phyloP scores from a whole-genome alignment of 1,139 yeast genomes.

The Candida tropicalis region DNA sequence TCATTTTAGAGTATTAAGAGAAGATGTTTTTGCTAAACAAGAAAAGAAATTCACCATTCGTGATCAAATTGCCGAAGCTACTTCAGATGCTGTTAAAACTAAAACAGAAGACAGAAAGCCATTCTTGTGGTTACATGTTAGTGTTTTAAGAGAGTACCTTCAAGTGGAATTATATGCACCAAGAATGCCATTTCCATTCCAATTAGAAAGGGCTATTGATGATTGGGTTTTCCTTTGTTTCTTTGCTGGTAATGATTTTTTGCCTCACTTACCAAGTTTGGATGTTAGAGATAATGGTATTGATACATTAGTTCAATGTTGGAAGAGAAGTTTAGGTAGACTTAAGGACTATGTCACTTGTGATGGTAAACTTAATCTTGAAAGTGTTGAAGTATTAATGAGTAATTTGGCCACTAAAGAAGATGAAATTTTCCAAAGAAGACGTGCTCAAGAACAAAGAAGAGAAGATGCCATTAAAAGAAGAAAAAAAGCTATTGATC shows the following conservation, averaged over 20 bases:
- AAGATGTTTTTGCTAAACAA: slow-evolving; percentile 86
- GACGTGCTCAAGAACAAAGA: slow-evolving; percentile 69
- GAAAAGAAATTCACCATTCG: slow-evolving; percentile 48
- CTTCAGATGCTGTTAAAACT: slow-evolving; percentile 48
- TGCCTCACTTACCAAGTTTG: slow-evolving; percentile 93
- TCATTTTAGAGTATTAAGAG: slow-evolving; percentile 89
- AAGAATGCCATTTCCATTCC: slow-evolving; percentile 71
- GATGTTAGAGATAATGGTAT: slow-evolving; percentile 96
- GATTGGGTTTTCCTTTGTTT: slow-evolving; percentile 99
- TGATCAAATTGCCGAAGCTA: slow-evolving; percentile 40
- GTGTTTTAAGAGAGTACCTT: slow-evolving; percentile 83
- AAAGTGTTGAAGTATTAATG: slow-evolving; percentile 75
- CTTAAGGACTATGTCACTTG: slow-evolving; percentile 82
- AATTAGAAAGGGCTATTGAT: slow-evolving; percentile 92
- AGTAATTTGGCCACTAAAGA: slow-evolving; percentile 70
- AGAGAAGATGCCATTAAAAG: slow-evolving; percentile 65
- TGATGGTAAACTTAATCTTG: slow-evolving; percentile 80
- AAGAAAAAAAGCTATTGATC: slow-evolving; percentile 50
- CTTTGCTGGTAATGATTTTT: slow-evolving; percentile 97
- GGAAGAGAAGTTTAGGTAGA: slow-evolving; percentile 74
- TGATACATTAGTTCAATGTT: slow-evolving; percentile 74
- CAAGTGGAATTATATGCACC: slow-evolving; percentile 80
- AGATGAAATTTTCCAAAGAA: slow-evolving; percentile 71
- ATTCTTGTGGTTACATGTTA: slow-evolving; percentile 91
- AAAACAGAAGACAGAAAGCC: slow-evolving; percentile 76